These are phyloP conservation scores for Dipteronia dyeriana DNA, from an alignment of 345 rosid species.

Conservation along the genomic window DNA sequence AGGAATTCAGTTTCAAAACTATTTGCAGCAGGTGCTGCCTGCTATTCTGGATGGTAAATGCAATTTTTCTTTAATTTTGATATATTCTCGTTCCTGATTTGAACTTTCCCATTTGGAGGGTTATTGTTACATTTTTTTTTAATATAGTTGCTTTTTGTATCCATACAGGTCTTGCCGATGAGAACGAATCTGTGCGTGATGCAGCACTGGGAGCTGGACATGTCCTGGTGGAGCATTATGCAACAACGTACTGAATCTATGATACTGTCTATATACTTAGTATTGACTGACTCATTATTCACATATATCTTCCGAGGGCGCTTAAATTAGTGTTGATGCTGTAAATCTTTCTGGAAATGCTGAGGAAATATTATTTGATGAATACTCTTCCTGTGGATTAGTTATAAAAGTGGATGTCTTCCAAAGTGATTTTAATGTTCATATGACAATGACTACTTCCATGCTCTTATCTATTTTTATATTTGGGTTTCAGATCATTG, in stretches of 20 bases:
- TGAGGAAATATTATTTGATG: not conserved
- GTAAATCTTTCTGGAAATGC: not conserved
- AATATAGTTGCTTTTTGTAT: slow-evolving; percentile 20
- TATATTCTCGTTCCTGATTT: not conserved
- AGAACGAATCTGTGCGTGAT: slow-evolving; percentile 98
- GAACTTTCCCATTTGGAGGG: slow-evolving; percentile 14
- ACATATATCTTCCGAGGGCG: not conserved
- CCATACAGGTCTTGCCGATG: slow-evolving; percentile 91
- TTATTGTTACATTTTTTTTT: slow-evolving; percentile 19
- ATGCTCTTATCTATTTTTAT: slow-evolving; percentile 5
- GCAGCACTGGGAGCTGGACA: slow-evolving; percentile 99
- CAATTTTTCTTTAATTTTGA: not conserved
- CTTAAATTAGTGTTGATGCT: not conserved
- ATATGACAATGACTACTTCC: not conserved
- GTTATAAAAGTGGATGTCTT: not conserved
- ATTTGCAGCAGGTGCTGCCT: slow-evolving; percentile 91
- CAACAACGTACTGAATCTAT: slow-evolving; percentile 64
- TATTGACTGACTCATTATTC: not conserved
- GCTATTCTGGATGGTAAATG: slow-evolving; percentile 87
- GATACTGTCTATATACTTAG: not conserved
- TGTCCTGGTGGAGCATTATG: slow-evolving; percentile 96
- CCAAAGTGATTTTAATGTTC: not conserved
- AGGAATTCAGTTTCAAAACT: slow-evolving; percentile 93
- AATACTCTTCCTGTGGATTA: slow-evolving; percentile 3
- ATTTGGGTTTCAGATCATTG: slow-evolving; percentile 59